Base-by-base conservation (phyloP, 1,139 yeast genomes). In the Geotrichum histeridarum region DNA sequence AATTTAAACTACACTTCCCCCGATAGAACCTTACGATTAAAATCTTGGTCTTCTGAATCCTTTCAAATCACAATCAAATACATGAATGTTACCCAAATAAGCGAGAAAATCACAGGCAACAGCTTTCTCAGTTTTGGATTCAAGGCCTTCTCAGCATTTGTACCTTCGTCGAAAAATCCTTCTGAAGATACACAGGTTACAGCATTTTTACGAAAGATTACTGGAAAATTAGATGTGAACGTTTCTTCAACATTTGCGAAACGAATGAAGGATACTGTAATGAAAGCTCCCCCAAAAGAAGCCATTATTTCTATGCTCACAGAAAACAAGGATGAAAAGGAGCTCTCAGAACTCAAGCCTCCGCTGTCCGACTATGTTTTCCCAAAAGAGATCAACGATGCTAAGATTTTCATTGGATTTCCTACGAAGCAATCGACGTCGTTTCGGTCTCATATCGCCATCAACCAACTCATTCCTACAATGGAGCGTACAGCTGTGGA, bases 401-500 rank as follows among this genome's bases (percentile, higher is more conserved):
- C 76, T 9, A 71, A 71, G 49, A 66, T 73, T 1, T 73, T 70
- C 56, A 72, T 73, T 54, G 77, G 77, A 1, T 73, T 73, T 52
- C 74, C 77, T 1, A 73, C 77, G 1, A 73, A 73, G 57, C 77
- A 73, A 56, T 68, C 73, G 17, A 71, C 77, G 0, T 70, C 72
- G 0, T 54, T 73, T 51, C 63, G 66, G 48, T 69, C 73, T 1
- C 77, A 73, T 56, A 56, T 73, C 4, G 72, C 74, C 1, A 60
- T 73, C 50, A 71, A 70, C 48, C 75, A 72, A 57, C 60, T 72
- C 2, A 71, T 73, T 18, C 77, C 77, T 1, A 73, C 77, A 1
- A 73, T 73, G 74, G 77, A 73, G 56, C 65, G 77, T 5, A 73
- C 77, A 0, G 74, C 74, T 1, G 68, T 73, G 2, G 77, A 73